A percentile compares a stretch with the other conserved stretches of the same genome.
phyloP scores from a whole-genome alignment of 495 filamentous ascomycete species.

The Penicillium waksmanii region DNA sequence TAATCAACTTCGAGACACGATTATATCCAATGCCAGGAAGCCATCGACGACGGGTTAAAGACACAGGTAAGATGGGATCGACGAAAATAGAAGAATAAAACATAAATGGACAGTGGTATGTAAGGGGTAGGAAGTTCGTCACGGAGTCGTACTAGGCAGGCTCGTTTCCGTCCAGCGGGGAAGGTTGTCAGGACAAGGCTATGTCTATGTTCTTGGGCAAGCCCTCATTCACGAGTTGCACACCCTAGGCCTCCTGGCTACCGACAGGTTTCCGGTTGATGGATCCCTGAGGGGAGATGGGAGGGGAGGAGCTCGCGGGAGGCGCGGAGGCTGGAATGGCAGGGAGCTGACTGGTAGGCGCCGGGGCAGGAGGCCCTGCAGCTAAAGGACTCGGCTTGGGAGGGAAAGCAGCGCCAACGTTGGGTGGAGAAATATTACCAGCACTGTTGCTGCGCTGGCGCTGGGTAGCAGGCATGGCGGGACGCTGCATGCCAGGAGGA shows the following conservation, averaged over 20 bases:
- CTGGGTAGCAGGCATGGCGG: constrained; percentile 44
- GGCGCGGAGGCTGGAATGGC: constrained; percentile 28
- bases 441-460: constrained; percentile 57
- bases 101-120: constrained; percentile 4
- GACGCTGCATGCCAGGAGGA: constrained; percentile 46
- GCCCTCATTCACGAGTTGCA: constrained; percentile 7
- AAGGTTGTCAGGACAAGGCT: constrained; percentile 16
- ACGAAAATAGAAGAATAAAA: neutral
- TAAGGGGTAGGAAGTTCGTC: constrained; percentile 26
- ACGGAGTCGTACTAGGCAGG: constrained; percentile 23
- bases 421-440: constrained; percentile 45
- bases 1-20: neutral
- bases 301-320: neutral
- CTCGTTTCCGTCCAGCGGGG: constrained; percentile 31
- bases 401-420: constrained; percentile 48
- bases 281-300: constrained; percentile 20
- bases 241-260: constrained; percentile 17
- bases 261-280: constrained; percentile 40
- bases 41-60: neutral
- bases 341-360: constrained; percentile 38
- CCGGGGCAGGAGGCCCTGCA: constrained; percentile 39
- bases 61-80: neutral
- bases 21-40: neutral
- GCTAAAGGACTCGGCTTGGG: constrained; percentile 61
- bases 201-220: constrained; percentile 16